Base-by-base conservation (phyloP, 176 grass and related monocot species). In the Phoenix roebelenii region DNA sequence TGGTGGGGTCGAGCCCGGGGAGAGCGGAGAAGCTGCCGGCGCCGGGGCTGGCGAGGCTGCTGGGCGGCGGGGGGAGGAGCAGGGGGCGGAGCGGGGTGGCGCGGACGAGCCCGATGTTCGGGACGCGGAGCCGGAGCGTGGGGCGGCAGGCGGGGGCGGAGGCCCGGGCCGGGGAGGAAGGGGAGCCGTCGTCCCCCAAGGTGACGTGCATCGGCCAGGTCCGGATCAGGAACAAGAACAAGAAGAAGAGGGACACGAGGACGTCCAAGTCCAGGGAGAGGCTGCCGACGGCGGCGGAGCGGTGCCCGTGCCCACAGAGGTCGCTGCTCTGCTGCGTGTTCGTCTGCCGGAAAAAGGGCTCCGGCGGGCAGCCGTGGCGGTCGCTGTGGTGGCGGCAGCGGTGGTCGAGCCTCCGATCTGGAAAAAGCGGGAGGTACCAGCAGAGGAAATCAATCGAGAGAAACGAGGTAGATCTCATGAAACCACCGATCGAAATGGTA, bases 281-380 rank as follows among this genome's bases (percentile, higher is more conserved):
- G 51, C 19, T 55, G 49, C 15, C 81, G 59, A 30, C 16, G 51
- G 29, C 70, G 59, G 14, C 48, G 22, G 19, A 24, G 58, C 25
- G 44, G 3, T 91, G 93, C 76, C 80, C 70, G 26, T 98, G 87
- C 60, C 60, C 92, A 3, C 83, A 80, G 63, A 88, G 69, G 55
- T 72, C 63, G 49, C 48, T 91, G 6, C 25, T 98, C 35, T 92
- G 93, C 57, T 75, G 84, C 51, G 68, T 71, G 35, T 67, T 88
- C 54, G 77, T 67, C 20, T 58, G 25, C 7, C 23, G 56, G 24
- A 63, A 72, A 50, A 53, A 59, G 59, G 7, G 5, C 24, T 39
- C 22, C 44, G 50, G 26, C 23, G 29, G 52, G 26, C 2, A 18
- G 17, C 19, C 26, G 48, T 22, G 62, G 51, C 15, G 64, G 51